A percentile compares a stretch with the other conserved stretches of the same genome.
Evolutionary conservation across 768 basidiomycete species (phyloP).

Genomic region (Phylloporus sp.): DNA sequence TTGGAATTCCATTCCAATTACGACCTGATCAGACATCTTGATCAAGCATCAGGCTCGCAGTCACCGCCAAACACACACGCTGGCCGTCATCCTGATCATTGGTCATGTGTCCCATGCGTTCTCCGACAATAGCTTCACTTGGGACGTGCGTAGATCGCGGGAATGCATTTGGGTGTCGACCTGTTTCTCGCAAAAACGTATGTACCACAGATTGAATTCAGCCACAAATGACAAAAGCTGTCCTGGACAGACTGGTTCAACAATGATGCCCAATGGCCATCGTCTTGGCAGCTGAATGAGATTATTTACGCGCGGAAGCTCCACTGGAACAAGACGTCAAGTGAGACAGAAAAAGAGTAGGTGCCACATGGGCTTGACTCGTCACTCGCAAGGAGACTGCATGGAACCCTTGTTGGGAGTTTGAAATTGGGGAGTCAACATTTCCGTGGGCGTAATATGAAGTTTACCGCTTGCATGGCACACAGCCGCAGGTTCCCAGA

Average conservation of each 20-base stretch:
- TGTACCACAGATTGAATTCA: slow-evolving; percentile 2
- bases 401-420: slow-evolving; percentile 4
- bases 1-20: not conserved
- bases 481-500: slow-evolving; percentile 11
- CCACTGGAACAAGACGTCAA: slow-evolving; percentile 21
- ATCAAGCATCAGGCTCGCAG: not conserved
- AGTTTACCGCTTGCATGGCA: slow-evolving; percentile 9
- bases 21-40: not conserved
- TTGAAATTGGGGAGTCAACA: slow-evolving; percentile 23
- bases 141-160: slow-evolving; percentile 6
- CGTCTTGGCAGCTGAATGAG: slow-evolving; percentile 8
- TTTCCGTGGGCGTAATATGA: slow-evolving; percentile 17
- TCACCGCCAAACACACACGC: not conserved
- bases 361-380: slow-evolving; percentile 8
- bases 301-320: slow-evolving; percentile 5
- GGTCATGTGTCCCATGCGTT: not conserved
- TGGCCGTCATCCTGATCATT: not conserved
- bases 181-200: slow-evolving; percentile 10
- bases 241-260: not conserved
- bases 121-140: not conserved
- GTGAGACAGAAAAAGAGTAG: slow-evolving; percentile 15
- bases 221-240: slow-evolving; percentile 1
- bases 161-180: not conserved
- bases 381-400: slow-evolving; percentile 13
- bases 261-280: slow-evolving; percentile 1